These are phyloP conservation scores for Thuja plicata DNA, from an alignment of 83 land plant species.

Conservation along the genomic window DNA sequence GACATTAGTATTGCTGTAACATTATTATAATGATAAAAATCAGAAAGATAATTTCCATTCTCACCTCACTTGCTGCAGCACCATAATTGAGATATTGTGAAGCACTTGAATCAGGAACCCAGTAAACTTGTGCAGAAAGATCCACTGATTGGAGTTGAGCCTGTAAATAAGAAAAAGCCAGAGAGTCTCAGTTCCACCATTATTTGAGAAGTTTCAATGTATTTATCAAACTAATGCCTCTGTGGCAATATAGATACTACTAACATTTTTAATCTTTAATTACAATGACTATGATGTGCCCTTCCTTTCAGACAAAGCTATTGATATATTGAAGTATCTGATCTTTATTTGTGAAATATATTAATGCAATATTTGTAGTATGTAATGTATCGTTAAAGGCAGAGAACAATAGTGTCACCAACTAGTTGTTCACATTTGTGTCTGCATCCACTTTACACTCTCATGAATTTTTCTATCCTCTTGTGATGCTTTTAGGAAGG, in stretches of 20 bases:
- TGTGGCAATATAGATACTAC: background rate
- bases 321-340: background rate
- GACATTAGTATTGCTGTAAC: background rate
- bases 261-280: background rate
- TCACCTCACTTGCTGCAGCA: conserved; percentile 79
- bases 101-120: conserved; percentile 45
- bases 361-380: background rate
- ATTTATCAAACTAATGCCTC: background rate
- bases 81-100: conserved; percentile 66
- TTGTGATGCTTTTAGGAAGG: no score
- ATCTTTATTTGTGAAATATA: background rate
- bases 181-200: background rate
- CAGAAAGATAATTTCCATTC: background rate
- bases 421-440: no score
- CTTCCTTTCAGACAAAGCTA: background rate
- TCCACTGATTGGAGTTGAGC: conserved; percentile 46
- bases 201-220: background rate
- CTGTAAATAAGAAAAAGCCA: conserved; percentile 37
- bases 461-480: no score
- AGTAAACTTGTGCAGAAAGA: conserved; percentile 59
- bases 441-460: no score
- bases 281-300: background rate
- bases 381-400: background rate
- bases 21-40: background rate
- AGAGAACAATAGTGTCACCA: no score